phyloP scores from a whole-genome alignment of 2,329 filamentous ascomycete genomes.

The Hypomyces rosellus region DNA sequence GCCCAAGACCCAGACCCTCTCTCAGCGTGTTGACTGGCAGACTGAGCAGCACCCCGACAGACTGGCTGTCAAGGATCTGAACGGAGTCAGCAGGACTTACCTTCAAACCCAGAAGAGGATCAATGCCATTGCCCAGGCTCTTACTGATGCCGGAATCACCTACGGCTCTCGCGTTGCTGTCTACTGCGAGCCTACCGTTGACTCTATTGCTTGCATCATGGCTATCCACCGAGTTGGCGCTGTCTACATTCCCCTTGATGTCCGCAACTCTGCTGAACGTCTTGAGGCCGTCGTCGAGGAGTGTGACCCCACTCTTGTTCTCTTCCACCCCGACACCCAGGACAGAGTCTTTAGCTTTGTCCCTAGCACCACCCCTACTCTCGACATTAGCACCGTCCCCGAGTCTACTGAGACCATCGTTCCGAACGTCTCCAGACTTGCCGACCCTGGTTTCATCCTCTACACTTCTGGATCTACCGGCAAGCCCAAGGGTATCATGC shows the following conservation, averaged over 20 bases:
- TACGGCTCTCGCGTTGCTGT: constrained; percentile 28
- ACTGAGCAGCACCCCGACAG: neutral
- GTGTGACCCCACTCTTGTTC: constrained; percentile 20
- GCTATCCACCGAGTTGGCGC: constrained; percentile 31
- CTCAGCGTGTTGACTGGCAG: constrained; percentile 1
- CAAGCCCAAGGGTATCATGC: constrained; percentile 35
- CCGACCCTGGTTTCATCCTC: constrained; percentile 20
- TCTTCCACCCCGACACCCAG: constrained; percentile 1
- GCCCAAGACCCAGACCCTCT: constrained; percentile 1
- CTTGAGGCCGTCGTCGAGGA: constrained; percentile 22
- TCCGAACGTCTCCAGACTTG: neutral
- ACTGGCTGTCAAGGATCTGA: constrained; percentile 4
- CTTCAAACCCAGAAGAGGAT: neutral
- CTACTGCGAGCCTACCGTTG: constrained; percentile 28
- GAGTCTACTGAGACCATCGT: neutral
- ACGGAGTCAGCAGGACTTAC: neutral
- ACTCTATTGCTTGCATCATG: constrained; percentile 30
- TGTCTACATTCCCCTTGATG: constrained; percentile 33
- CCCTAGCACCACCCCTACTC: neutral
- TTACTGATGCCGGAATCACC: constrained; percentile 3
- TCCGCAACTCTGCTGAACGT: constrained; percentile 20
- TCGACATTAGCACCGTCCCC: neutral
- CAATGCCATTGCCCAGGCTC: neutral
- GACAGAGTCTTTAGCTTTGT: constrained; percentile 3
- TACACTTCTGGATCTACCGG: constrained; percentile 27